These are phyloP conservation scores for Magnolia kwangsiensis DNA, from an alignment of 164 flowering plant species.

Conservation along the genomic window DNA sequence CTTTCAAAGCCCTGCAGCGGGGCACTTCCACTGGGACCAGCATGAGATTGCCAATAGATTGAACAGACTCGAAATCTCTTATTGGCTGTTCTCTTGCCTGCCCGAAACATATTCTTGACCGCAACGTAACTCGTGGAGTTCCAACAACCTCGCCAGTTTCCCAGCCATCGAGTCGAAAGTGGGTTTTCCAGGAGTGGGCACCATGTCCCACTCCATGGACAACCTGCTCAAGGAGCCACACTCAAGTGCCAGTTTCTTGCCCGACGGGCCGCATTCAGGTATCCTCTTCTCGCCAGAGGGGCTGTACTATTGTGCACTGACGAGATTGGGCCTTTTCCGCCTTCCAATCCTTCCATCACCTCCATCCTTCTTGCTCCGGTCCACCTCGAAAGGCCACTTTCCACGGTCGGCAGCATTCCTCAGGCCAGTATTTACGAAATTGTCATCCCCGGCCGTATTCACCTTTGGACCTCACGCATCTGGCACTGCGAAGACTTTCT, in stretches of 20 bases:
- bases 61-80: constrained; percentile 24
- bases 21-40: constrained; percentile 27
- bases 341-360: no score
- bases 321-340: no score
- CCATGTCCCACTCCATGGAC: neutral
- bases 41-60: constrained; percentile 31
- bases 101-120: constrained; percentile 26
- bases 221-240: neutral
- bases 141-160: constrained; percentile 13
- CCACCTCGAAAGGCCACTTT: no score
- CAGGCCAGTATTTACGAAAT: no score
- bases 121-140: constrained; percentile 23
- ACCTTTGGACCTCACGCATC: no score
- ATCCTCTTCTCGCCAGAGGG: no score
- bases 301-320: no score
- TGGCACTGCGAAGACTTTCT: no score
- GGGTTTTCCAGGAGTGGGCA: neutral
- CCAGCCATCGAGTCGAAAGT: constrained; percentile 1
- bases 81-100: constrained; percentile 21
- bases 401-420: no score
- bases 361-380: no score
- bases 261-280: neutral
- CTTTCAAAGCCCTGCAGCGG: constrained; percentile 33
- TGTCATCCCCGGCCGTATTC: no score
- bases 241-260: neutral